Conservation (phyloP, 345 rosid genomes). For the Jatropha curcas region DNA sequence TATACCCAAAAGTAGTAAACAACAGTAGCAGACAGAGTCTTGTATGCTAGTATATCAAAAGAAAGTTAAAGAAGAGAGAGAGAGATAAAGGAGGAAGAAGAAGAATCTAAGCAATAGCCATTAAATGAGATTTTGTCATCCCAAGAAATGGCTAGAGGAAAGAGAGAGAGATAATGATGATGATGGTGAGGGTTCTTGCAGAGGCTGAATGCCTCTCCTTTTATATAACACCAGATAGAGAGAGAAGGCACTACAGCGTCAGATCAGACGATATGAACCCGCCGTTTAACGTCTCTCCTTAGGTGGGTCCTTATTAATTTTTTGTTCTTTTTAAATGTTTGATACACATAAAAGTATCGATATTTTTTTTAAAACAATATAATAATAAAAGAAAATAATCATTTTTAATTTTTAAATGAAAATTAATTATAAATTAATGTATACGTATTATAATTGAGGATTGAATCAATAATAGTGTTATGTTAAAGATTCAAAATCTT, state of each 20-base stretch:
- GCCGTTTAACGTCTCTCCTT: background rate
- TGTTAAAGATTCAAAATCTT: too few species aligned
- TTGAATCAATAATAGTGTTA: too few species aligned
- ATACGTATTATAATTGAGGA: too few species aligned
- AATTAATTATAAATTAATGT: too few species aligned
- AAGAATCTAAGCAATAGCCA: background rate
- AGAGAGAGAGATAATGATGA: background rate
- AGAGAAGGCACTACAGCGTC: too few species aligned
- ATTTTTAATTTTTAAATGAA: too few species aligned
- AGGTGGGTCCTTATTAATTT: background rate
- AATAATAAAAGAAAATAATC: too few species aligned
- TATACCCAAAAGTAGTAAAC: background rate
- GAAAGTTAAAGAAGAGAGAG: background rate
- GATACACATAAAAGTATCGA: too few species aligned
- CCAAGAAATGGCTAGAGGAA: constrained; percentile 15
- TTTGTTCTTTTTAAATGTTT: background rate
- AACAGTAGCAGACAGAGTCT: background rate
- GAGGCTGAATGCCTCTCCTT: background rate
- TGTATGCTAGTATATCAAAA: background rate
- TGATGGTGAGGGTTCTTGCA: background rate
- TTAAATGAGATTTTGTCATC: constrained; percentile 28
- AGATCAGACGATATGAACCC: background rate
- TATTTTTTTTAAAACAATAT: too few species aligned
- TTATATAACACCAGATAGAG: background rate
- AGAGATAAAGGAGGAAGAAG: background rate